Conservation (phyloP, 345 rosid species). For the Moringa oleifera region DNA sequence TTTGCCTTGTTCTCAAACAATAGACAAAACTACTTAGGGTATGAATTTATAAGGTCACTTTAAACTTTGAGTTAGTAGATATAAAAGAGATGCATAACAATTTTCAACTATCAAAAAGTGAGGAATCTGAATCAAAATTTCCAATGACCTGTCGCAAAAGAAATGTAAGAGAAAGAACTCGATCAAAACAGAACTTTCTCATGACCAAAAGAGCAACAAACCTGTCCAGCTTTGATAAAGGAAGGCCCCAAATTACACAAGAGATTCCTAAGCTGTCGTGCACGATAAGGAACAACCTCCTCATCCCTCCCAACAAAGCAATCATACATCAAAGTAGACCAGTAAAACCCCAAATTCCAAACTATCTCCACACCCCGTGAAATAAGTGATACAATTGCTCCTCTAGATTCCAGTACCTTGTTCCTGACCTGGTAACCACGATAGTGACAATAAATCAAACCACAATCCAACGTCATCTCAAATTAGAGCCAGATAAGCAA, state of each 20-base stretch:
- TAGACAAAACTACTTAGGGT: not conserved
- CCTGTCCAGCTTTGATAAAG: constrained; percentile 97
- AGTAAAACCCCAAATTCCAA: constrained; percentile 84
- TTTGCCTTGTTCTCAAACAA: not conserved
- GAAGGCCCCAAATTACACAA: constrained; percentile 96
- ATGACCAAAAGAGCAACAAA: constrained; percentile 15
- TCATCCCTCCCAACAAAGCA: constrained; percentile 82
- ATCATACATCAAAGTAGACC: constrained; percentile 84
- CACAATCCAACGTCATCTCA: constrained; percentile 1
- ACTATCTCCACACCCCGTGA: constrained; percentile 86
- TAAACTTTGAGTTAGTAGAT: too few species aligned
- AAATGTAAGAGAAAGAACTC: too few species aligned
- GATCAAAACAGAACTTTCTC: too few species aligned
- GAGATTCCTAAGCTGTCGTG: constrained; percentile 89
- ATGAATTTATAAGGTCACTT: too few species aligned
- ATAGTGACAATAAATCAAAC: not conserved
- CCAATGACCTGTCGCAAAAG: too few species aligned
- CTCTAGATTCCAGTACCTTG: constrained; percentile 78
- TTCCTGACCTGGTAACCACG: constrained; percentile 55
- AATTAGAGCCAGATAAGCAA: not conserved
- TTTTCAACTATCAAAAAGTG: too few species aligned
- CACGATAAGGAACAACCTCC: constrained; percentile 87
- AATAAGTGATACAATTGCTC: constrained; percentile 54
- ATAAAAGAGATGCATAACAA: too few species aligned
- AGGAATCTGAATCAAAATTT: too few species aligned